phyloP scores from a whole-genome alignment of 2,329 filamentous ascomycete species.

The Fusarium sp. region DNA sequence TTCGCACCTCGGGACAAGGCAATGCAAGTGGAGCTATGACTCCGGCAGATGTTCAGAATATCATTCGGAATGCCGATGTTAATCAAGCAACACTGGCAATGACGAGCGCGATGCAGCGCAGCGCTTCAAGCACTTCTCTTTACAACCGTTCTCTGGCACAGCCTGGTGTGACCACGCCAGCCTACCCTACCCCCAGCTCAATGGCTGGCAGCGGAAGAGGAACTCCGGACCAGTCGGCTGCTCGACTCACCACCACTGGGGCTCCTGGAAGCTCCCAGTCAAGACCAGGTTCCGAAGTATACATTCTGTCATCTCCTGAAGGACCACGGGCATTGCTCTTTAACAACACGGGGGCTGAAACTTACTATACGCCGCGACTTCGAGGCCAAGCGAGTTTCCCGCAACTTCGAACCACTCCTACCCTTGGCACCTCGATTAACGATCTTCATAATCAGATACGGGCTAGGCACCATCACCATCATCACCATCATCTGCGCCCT shows the following conservation, averaged over 20 bases:
- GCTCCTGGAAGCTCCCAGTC: slow-evolving; percentile 24
- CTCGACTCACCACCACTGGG: slow-evolving; percentile 47
- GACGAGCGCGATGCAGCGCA: slow-evolving; percentile 64
- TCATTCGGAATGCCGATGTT: slow-evolving; percentile 60
- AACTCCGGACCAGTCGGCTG: slow-evolving; percentile 57
- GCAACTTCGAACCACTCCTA: slow-evolving; percentile 41
- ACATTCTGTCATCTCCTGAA: slow-evolving; percentile 70
- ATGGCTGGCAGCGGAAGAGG: slow-evolving; percentile 59
- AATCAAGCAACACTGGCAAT: slow-evolving; percentile 60
- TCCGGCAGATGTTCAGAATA: slow-evolving; percentile 59
- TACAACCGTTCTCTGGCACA: slow-evolving; percentile 49
- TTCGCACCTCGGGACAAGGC: slow-evolving; percentile 38
- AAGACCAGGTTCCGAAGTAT: slow-evolving; percentile 62
- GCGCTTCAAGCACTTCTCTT: slow-evolving; percentile 60
- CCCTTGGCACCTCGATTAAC: slow-evolving; percentile 14
- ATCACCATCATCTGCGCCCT: slow-evolving; percentile 35
- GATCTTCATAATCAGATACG: slow-evolving; percentile 37
- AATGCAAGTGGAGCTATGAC: slow-evolving; percentile 50
- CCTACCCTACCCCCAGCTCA: slow-evolving; percentile 51
- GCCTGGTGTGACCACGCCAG: slow-evolving; percentile 58
- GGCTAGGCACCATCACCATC: slow-evolving; percentile 43
- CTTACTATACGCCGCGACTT: slow-evolving; percentile 63
- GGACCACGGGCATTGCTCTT: slow-evolving; percentile 70
- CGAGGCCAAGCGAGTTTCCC: slow-evolving; percentile 43
- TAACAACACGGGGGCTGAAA: slow-evolving; percentile 61